Conservation (phyloP, 257 asterid genomes). For the Solanum dulcamara region DNA sequence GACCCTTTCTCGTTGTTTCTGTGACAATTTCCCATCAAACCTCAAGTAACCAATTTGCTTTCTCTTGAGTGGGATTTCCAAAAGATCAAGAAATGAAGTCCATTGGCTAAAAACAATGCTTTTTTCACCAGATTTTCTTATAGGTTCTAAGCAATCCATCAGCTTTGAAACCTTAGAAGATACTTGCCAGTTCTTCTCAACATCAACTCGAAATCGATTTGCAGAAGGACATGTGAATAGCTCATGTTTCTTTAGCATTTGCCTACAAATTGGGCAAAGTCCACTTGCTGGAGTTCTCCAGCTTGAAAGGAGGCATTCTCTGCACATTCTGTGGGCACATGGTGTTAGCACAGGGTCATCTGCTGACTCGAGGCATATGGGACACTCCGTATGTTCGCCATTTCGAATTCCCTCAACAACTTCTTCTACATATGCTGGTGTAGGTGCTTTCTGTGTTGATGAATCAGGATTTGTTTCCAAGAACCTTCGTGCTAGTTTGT, state of each 20-base stretch:
- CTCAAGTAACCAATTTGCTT: conserved; percentile 43
- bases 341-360: conserved; percentile 83
- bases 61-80: conserved; percentile 50
- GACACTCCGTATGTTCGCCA: conserved; percentile 65
- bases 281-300: conserved; percentile 57
- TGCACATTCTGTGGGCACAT: conserved; percentile 81
- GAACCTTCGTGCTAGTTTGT: conserved; percentile 54
- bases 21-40: conserved; percentile 66
- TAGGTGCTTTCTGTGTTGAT: conserved; percentile 26
- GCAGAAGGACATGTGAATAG: conserved; percentile 64
- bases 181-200: conserved; percentile 62
- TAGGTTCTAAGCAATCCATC: conserved; percentile 40
- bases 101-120: conserved; percentile 82
- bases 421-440: conserved; percentile 62
- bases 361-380: conserved; percentile 78
- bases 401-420: conserved; percentile 56
- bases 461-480: conserved; percentile 36
- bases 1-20: conserved; percentile 54
- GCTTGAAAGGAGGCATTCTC: conserved; percentile 69
- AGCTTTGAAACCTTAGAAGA: conserved; percentile 63
- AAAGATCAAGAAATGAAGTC: conserved; percentile 71
- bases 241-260: conserved; percentile 37
- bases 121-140: conserved; percentile 41
- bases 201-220: conserved; percentile 42
- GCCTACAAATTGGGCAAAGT: conserved; percentile 68